Conservation (phyloP, 2,329 filamentous ascomycete species). For the Elsinoe ampelina region DNA sequence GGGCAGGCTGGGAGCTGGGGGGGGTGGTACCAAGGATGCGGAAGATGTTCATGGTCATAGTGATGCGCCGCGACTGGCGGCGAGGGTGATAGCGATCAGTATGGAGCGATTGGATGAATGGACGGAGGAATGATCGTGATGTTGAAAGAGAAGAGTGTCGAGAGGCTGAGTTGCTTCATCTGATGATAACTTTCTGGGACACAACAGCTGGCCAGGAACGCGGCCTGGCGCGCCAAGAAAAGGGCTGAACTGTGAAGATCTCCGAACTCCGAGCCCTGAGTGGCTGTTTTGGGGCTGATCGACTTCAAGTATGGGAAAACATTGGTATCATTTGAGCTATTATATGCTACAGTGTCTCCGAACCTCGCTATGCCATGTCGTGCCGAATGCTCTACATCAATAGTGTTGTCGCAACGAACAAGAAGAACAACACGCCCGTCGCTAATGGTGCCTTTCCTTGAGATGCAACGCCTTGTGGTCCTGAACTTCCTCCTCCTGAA, state of each 20-base stretch:
- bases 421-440: not conserved
- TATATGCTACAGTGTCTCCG: not conserved
- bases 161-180: slow-evolving; percentile 7
- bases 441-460: slow-evolving; percentile 4
- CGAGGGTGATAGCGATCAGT: slow-evolving; percentile 1
- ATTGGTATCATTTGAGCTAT: not conserved
- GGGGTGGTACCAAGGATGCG: slow-evolving; percentile 52
- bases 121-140: not conserved
- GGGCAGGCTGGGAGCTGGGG: not conserved
- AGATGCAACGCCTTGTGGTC: slow-evolving; percentile 1
- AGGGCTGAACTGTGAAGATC: not conserved
- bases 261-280: slow-evolving; percentile 1
- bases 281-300: not conserved
- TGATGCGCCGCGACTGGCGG: slow-evolving; percentile 2
- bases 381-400: not conserved
- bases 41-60: slow-evolving; percentile 56
- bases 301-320: not conserved
- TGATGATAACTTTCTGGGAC: not conserved
- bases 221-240: slow-evolving; percentile 1
- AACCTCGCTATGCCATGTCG: not conserved
- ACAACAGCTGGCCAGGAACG: slow-evolving; percentile 11
- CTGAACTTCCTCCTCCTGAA: not conserved
- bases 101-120: not conserved
- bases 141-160: not conserved
- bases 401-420: not conserved